Percentiles rank a stretch among this genome's conserved stretches.
These are phyloP conservation scores for Lonicera japonica DNA, from an alignment of 129 eudicot species.

Conservation along the genomic window DNA sequence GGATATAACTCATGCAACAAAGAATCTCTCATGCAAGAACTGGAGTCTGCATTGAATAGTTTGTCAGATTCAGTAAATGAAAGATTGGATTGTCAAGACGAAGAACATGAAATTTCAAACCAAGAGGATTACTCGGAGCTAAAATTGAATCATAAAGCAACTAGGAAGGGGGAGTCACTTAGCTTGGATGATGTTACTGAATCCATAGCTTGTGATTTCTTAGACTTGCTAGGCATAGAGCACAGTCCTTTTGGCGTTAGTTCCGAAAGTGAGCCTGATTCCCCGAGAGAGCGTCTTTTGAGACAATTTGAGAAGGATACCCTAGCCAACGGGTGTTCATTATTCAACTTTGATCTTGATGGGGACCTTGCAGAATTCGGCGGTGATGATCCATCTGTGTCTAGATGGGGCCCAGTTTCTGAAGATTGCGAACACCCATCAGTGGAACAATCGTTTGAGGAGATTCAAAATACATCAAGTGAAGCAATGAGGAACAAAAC, in stretches of 20 bases:
- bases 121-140: constrained; percentile 19
- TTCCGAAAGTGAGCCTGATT: constrained; percentile 83
- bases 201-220: constrained; percentile 64
- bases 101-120: constrained; percentile 29
- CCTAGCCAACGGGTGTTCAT: constrained; percentile 48
- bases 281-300: constrained; percentile 81
- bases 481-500: constrained; percentile 34
- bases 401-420: constrained; percentile 33
- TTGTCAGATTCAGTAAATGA: constrained; percentile 43
- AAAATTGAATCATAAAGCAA: constrained; percentile 24
- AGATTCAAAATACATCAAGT: constrained; percentile 20
- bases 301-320: constrained; percentile 79
- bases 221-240: constrained; percentile 70
- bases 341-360: constrained; percentile 52
- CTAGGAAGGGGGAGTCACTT: constrained; percentile 38
- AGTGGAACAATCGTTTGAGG: constrained; percentile 9
- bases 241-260: constrained; percentile 57
- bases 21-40: constrained; percentile 61
- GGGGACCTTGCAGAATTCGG: constrained; percentile 26
- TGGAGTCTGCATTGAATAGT: constrained; percentile 57
- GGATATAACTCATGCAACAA: constrained; percentile 35
- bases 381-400: constrained; percentile 21
- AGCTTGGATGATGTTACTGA: constrained; percentile 58
- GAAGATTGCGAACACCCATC: constrained; percentile 25
- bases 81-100: constrained; percentile 60